Percentiles rank a stretch among this genome's conserved stretches.
Evolutionary conservation across 768 basidiomycete genomes (phyloP).

Genomic region (Hortiboletus flavorubellus): DNA sequence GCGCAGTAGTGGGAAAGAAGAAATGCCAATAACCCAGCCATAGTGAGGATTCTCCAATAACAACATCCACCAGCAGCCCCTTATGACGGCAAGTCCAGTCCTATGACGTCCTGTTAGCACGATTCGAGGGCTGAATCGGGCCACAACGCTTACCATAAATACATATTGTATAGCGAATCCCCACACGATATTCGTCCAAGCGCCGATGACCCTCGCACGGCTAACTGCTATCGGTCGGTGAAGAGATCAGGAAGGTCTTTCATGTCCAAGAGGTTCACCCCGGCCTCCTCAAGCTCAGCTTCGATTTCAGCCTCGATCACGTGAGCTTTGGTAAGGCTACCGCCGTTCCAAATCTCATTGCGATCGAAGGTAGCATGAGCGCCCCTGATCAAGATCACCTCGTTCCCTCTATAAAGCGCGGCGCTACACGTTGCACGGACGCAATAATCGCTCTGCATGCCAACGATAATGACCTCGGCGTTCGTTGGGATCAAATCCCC

Average conservation of each 20-base stretch:
- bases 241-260: conserved; percentile 59
- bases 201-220: background rate
- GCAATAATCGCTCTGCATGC: conserved; percentile 67
- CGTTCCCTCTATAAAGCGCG: conserved; percentile 61
- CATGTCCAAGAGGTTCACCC: conserved; percentile 64
- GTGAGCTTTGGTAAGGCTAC: conserved; percentile 49
- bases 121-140: background rate
- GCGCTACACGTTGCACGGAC: conserved; percentile 55
- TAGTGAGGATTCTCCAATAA: background rate
- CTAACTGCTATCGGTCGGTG: conserved; percentile 43
- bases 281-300: conserved; percentile 65
- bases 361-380: conserved; percentile 70
- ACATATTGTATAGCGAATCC: background rate
- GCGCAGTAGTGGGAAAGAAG: background rate
- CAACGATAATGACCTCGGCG: conserved; percentile 63
- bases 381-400: conserved; percentile 58
- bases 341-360: conserved; percentile 58
- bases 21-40: background rate
- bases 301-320: conserved; percentile 59
- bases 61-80: background rate
- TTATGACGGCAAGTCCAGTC: background rate
- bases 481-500: conserved; percentile 45
- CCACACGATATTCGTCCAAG: background rate
- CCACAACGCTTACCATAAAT: conserved; percentile 13
- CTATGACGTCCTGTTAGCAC: background rate